phyloP scores from a whole-genome alignment of 371 early-diverging fungal genomes.

The Capniomyces stellatus region DNA sequence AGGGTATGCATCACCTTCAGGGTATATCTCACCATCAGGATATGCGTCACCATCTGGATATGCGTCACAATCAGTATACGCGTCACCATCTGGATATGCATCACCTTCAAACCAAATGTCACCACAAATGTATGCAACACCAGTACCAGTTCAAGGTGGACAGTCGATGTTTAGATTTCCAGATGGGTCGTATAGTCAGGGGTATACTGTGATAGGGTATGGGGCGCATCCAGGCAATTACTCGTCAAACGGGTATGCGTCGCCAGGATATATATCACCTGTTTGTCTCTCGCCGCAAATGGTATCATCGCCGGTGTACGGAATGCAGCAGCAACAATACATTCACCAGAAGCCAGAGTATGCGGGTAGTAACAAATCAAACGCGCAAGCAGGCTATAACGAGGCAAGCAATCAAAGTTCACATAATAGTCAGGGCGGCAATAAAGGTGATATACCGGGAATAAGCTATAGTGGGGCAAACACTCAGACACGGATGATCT shows the following conservation, averaged over 20 bases:
- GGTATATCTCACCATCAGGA: slow-evolving; percentile 7
- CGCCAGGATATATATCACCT: slow-evolving; percentile 12
- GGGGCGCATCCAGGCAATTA: slow-evolving; percentile 5
- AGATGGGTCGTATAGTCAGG: slow-evolving; percentile 1
- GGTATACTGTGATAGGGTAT: background rate
- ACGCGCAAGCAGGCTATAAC: too few relatives aligned
- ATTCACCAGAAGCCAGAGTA: too few relatives aligned
- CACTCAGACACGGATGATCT: too few relatives aligned
- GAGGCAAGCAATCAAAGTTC: too few relatives aligned
- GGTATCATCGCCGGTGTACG: background rate
- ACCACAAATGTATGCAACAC: background rate
- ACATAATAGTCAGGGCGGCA: too few relatives aligned
- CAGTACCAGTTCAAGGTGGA: background rate
- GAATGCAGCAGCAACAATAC: background rate
- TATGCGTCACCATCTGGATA: slow-evolving; percentile 7
- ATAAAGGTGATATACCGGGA: too few relatives aligned
- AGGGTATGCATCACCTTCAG: background rate
- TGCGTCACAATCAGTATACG: slow-evolving; percentile 5
- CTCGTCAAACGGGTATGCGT: slow-evolving; percentile 8
- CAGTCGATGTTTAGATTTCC: background rate
- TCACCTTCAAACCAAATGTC: background rate
- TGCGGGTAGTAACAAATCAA: too few relatives aligned
- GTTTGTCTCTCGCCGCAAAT: background rate
- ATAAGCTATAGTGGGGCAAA: too few relatives aligned
- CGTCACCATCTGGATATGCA: background rate